A percentile compares a stretch with the other conserved stretches of the same genome.
phyloP scores from a whole-genome alignment of 371 early-diverging fungal genomes.

The Mucor saturninus region DNA sequence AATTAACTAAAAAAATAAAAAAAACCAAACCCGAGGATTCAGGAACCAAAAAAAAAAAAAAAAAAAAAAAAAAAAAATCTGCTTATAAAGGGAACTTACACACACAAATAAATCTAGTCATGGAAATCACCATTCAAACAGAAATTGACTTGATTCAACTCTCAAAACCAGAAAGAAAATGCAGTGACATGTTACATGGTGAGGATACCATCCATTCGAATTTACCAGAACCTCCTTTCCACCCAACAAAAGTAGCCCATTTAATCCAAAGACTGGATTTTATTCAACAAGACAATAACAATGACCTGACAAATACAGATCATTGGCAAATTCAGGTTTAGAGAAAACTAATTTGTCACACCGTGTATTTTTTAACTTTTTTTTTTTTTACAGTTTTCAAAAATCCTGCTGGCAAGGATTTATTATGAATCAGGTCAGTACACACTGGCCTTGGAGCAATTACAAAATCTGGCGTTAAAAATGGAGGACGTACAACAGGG shows the following conservation, averaged over 20 bases:
- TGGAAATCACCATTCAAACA: constrained; percentile 2
- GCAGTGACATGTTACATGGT: not conserved
- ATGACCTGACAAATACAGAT: constrained; percentile 10
- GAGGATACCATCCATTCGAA: constrained; percentile 20
- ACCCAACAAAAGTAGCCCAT: constrained; percentile 18
- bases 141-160: no score
- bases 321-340: constrained; percentile 39
- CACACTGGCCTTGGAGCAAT: constrained; percentile 32
- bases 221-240: constrained; percentile 26
- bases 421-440: constrained; percentile 43
- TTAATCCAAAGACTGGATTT: constrained; percentile 6
- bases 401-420: constrained; percentile 45
- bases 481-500: constrained; percentile 46
- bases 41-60: no score
- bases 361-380: not conserved
- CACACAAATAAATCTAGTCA: constrained; percentile 35
- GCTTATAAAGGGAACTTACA: constrained; percentile 1
- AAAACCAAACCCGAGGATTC: no score
- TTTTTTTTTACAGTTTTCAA: constrained; percentile 20
- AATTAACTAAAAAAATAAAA: no score
- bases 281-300: not conserved
- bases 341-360: not conserved
- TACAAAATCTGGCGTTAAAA: constrained; percentile 36
- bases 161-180: no score
- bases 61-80: no score